Evolutionary conservation across 495 filamentous ascomycete genomes (phyloP), one percentile per base, ranked within the genome.

Genomic region (Tuber brumale): DNA sequence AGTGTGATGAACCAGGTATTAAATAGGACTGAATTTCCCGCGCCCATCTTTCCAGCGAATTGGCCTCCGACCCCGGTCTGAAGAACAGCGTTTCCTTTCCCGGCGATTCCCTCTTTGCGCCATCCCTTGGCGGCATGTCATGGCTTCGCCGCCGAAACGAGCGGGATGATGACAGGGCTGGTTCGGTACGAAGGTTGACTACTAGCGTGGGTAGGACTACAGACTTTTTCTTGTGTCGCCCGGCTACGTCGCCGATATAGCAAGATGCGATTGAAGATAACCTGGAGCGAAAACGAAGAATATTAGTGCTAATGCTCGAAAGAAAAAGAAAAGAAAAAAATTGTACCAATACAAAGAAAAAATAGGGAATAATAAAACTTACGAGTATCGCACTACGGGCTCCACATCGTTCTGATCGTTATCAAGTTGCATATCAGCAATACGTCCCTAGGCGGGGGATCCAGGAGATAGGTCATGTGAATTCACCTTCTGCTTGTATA

Each of bases 401-500:
- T 83, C 82, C 23, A 66, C 61, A 72, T 83, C 82, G 69, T 46
- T 77, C 81, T 83, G 72, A 43, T 45, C 44, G 70, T 37, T 43
- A 21, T 23, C 37, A 43, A 70, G 41, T 69, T 42, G 70, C 69
- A 75, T 41, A 46, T 69, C 74, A 37, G 61, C 18, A 41, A 39
- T 43, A 41, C 35, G 61, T 44, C 21, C 73, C 57, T 31, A 66
- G 9, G 57, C 19, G 70, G n/a, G 70, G 23, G 9, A n/a, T 44
- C 43, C 39, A 35, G 10, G 43, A 19, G 14, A 71, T n/a, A n/a
- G 43, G 10, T 71, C 70, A 71, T 71, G 31, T 70, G 27, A 43
- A 70, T 76, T 75, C 77, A 83, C 82, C 81, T 81, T 83, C 70
- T 79, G 74, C 71, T 83, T 83, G 79, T 83, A 83, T 42, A 83